Base-by-base conservation (phyloP, 768 basidiomycete species). In the Naematelia aurantialba region DNA sequence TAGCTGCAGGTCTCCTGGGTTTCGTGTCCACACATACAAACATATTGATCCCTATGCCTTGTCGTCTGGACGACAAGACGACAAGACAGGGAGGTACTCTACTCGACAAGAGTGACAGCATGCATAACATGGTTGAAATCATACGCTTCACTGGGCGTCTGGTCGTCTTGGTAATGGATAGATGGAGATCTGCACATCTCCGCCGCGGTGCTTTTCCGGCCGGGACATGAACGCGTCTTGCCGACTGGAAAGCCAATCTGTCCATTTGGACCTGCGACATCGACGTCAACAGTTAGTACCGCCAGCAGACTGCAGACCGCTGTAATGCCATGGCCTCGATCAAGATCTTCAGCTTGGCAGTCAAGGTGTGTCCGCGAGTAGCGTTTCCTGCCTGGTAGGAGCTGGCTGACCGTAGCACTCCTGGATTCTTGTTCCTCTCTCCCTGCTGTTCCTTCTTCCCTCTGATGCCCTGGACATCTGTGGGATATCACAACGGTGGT, bases 321-420 rank as follows among this genome's bases (percentile, higher is more conserved):
- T 2, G 2, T n/a, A 2, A 21, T 29, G 25, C 3, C 53, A 77
- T 77, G 76, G 76, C 76, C 2, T 73, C 76, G 2, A 68, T 72
- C 53, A 77, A 77, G 60, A 69, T 77, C 52, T 69, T 72, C 57
- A 75, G 72, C 45, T 61, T 77, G 55, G 76, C 71, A 3, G 67
- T 77, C 45, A 59, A 61, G 60, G 75, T 76, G 59, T 50, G 75
- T 67, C 30, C 17, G 22, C n/a, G 19, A 12, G 2, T 5, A 5
- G 14, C 52, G 2, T 8, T 29, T 10, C 5, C 46, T 47, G 11
- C 8, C 21, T 47, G 10, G 21, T 10, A 47, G 8, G 46, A 21
- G 19, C 46, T 19, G 21, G 21, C 19, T 5, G 8, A 11, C 21
- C n/a, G 46, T 21, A 44, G 12, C 12, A 19, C 12, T 19, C 12